phyloP scores from a whole-genome alignment of 1,139 yeast genomes.

The Fermentozyma sake region DNA sequence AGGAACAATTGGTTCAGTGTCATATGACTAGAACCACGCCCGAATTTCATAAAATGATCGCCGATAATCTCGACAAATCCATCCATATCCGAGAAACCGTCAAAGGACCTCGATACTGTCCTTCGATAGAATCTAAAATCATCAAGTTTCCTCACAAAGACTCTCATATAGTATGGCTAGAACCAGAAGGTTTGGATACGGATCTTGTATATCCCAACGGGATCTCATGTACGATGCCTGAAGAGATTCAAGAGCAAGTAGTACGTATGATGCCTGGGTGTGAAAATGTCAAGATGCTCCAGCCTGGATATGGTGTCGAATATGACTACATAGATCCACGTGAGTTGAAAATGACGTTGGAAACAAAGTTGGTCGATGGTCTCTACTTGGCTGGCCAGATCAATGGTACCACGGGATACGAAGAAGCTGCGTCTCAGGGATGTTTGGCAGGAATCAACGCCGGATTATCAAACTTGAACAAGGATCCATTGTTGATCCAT shows the following conservation, averaged over 20 bases:
- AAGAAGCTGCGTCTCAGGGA: slow-evolving; percentile 98
- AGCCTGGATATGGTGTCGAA: slow-evolving; percentile 98
- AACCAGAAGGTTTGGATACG: slow-evolving; percentile 90
- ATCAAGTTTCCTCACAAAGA: slow-evolving; percentile 73
- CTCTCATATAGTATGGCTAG: slow-evolving; percentile 86
- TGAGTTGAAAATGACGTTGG: slow-evolving; percentile 71
- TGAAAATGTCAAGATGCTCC: slow-evolving; percentile 79
- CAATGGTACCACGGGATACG: slow-evolving; percentile 98
- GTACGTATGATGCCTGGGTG: slow-evolving; percentile 81
- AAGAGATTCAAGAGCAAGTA: slow-evolving; percentile 76
- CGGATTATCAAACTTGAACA: slow-evolving; percentile 44
- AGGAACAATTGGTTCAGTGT: slow-evolving; percentile 60
- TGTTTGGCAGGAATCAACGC: slow-evolving; percentile 95
- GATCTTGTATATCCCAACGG: slow-evolving; percentile 94
- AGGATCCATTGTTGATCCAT: slow-evolving; percentile 50
- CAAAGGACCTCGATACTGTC: slow-evolving; percentile 96
- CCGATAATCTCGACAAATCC: slow-evolving; percentile 70
- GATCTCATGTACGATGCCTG: slow-evolving; percentile 94
- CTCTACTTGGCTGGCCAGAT: slow-evolving; percentile 93
- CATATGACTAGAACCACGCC: slow-evolving; percentile 77
- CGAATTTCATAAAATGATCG: slow-evolving; percentile 64
- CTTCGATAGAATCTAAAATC: slow-evolving; percentile 89
- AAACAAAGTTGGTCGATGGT: slow-evolving; percentile 77
- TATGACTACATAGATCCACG: slow-evolving; percentile 95
- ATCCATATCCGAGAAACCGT: slow-evolving; percentile 92